A percentile compares a stretch with the other conserved stretches of the same genome.
Conservation (phyloP, 2,329 filamentous ascomycete genomes). For the Pseudopithomyces chartarum region DNA sequence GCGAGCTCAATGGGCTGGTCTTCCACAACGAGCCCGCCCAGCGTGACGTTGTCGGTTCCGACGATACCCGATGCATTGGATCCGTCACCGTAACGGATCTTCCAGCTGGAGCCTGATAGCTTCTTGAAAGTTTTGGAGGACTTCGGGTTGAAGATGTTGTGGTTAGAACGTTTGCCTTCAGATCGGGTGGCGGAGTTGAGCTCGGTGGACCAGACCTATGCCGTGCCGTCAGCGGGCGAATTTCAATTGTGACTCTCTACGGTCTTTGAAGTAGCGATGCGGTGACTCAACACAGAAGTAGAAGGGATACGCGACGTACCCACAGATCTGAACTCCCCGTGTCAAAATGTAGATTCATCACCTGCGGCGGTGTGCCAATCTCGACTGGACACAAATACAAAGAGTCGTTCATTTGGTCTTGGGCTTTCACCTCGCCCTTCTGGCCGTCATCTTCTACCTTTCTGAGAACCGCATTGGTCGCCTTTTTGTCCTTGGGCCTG, state of each 20-base stretch:
- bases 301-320: conserved; percentile 43
- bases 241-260: too few species aligned
- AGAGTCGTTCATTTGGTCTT: conserved; percentile 71
- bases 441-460: conserved; percentile 46
- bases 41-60: conserved; percentile 64
- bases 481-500: conserved; percentile 55
- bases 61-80: conserved; percentile 70
- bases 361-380: conserved; percentile 70
- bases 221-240: too few species aligned
- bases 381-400: conserved; percentile 67
- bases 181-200: conserved; percentile 49
- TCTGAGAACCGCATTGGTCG: conserved; percentile 49
- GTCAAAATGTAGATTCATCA: conserved; percentile 66
- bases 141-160: conserved; percentile 63
- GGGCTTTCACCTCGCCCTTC: conserved; percentile 59
- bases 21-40: conserved; percentile 67
- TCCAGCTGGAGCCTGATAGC: conserved; percentile 59
- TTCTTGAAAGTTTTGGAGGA: conserved; percentile 66
- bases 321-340: conserved; percentile 73
- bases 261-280: too few species aligned
- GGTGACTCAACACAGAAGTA: too few species aligned
- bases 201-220: conserved; percentile 68
- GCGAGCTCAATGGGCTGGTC: conserved; percentile 70
- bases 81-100: conserved; percentile 70
- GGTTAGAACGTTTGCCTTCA: conserved; percentile 45